Evolutionary conservation across 352 stramenopile species (phyloP), one percentile per base, ranked within the genome.

Genomic region (Globisporangium abappressorium): DNA sequence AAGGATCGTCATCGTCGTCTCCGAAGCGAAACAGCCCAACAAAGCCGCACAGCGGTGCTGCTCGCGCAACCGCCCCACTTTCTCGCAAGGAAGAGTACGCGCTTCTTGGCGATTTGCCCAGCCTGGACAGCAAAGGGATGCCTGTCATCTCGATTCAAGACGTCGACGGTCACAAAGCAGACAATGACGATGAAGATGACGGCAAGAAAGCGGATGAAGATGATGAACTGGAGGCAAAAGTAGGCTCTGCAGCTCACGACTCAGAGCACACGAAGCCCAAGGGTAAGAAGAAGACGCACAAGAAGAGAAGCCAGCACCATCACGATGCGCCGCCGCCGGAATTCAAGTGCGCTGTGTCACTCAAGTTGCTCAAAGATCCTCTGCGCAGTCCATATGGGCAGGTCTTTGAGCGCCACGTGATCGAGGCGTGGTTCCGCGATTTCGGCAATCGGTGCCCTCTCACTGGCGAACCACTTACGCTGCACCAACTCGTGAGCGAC

Each of bases 81-180:
- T 90, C 82, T 11, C 81, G 85, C 18, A 94, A 94, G 70, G 87
- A 95, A 70, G 84, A 95, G 38, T 95, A 93, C 59, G 77, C 80
- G 34, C 65, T 95, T 9, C 75, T 95, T 2, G 87, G 87, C 2
- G 87, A 95, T 62, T 73, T 95, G 43, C 87, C 87, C 8, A 81
- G 70, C 26, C 56, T 93, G 3, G 75, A 87, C n/a, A 70, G 70
- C 15, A 68, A 64, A 6, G 30, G 67, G 0, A 58, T 70, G 12
- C 81, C 71, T 5, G 54, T 67, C 7, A 93, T 89, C 47, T 80
- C 70, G 20, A 92, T 92, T 68, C 77, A 87, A 71, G 81, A 92
- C 41, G 78, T 43, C 7, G 67, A 79, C 36, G 26, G 46, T 1
- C 62, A 77, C 15, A 66, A 77, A 60, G 62, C 36, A 41, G 59